Conservation (phyloP, 495 filamentous ascomycete species). For the Penicillium desertorum region DNA sequence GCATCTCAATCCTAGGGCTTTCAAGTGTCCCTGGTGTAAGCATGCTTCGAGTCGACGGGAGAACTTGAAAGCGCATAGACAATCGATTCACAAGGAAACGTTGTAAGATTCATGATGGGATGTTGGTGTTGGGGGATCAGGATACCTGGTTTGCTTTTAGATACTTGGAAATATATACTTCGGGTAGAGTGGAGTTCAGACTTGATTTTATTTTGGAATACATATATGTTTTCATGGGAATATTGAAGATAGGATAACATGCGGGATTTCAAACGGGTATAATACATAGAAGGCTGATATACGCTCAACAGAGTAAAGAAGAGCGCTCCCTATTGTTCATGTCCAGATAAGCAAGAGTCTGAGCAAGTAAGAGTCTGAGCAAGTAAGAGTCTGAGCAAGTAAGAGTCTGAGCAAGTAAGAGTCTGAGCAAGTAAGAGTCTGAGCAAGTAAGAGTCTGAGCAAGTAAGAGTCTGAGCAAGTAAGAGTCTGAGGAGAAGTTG, state of each 20-base stretch:
- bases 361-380: too few species aligned
- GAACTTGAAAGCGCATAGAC: conserved; percentile 9
- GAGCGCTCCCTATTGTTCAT: too few species aligned
- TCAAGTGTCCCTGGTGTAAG: conserved; percentile 5
- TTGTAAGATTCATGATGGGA: not conserved
- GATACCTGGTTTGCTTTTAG: not conserved
- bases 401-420: too few species aligned
- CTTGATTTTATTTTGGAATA: not conserved
- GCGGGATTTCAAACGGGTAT: not conserved
- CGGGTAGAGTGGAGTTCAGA: conserved; percentile 8
- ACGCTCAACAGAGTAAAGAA: too few species aligned
- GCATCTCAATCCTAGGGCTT: conserved; percentile 5
- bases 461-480: too few species aligned
- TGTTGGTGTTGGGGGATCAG: not conserved
- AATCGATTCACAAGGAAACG: not conserved
- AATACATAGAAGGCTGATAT: too few species aligned
- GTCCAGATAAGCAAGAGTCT: too few species aligned
- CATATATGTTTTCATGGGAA: not conserved
- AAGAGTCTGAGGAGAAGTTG: too few species aligned
- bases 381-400: too few species aligned
- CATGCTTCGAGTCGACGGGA: conserved; percentile 8
- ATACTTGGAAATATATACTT: conserved; percentile 5
- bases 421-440: too few species aligned
- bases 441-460: too few species aligned
- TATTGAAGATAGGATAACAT: not conserved